Percentiles rank a stretch among this genome's conserved stretches.
These are phyloP conservation scores for Phytophthora palmivora DNA, from an alignment of 352 stramenopile genomes.

Conservation along the genomic window DNA sequence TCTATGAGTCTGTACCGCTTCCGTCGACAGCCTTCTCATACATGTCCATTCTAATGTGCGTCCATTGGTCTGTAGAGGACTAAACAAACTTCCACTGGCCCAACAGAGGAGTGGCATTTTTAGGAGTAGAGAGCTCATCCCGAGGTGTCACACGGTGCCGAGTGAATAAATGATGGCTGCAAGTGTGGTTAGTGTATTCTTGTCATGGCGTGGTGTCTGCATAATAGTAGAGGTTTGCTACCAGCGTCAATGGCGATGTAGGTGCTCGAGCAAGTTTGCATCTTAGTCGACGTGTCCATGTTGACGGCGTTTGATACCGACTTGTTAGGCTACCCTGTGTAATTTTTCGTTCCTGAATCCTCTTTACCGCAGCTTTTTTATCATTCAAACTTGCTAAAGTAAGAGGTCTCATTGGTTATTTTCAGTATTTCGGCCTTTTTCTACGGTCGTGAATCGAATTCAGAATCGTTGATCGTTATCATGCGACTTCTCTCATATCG, in stretches of 20 bases:
- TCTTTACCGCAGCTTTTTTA: neutral
- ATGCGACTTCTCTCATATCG: conserved; percentile 1
- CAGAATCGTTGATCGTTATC: conserved; percentile 5
- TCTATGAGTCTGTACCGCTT: too few species aligned
- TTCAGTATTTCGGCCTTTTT: conserved; percentile 6
- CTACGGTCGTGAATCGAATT: conserved; percentile 21
- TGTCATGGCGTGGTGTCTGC: neutral
- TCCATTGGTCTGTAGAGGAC: too few species aligned
- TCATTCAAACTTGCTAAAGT: neutral
- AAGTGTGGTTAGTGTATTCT: neutral
- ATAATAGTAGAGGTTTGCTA: neutral
- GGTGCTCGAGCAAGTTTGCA: neutral
- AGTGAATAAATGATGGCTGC: neutral
- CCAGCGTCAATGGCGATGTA: neutral
- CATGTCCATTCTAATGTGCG: too few species aligned
- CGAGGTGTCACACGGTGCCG: neutral
- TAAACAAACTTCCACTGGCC: neutral
- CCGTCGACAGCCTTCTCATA: too few species aligned
- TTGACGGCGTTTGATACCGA: neutral
- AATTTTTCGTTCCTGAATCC: conserved; percentile 1
- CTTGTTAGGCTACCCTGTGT: neutral
- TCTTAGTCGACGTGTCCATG: conserved; percentile 5
- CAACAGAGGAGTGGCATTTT: neutral
- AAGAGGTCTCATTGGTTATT: neutral
- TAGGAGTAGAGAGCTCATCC: neutral